A percentile compares a stretch with the other conserved stretches of the same genome.
Evolutionary conservation across 495 filamentous ascomycete species (phyloP).

Genomic region (Penicillium soppii): DNA sequence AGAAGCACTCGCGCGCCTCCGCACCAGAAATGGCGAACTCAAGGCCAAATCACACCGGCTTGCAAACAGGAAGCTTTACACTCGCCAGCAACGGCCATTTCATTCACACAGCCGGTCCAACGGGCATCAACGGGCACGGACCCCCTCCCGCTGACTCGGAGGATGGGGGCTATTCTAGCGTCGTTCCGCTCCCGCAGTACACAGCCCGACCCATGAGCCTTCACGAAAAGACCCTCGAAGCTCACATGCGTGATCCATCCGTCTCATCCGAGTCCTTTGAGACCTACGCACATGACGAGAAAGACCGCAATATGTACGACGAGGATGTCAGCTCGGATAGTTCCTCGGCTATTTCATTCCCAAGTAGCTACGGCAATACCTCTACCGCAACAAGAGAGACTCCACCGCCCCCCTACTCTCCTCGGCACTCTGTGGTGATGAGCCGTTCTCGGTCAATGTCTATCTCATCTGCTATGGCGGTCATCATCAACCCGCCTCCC

Average conservation of each 20-base stretch:
- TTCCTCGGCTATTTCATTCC: conserved; percentile 45
- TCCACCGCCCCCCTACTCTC: conserved; percentile 46
- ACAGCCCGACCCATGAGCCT: conserved; percentile 41
- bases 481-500: conserved; percentile 24
- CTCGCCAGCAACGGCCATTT: conserved; percentile 23
- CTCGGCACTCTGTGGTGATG: conserved; percentile 26
- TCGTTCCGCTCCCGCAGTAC: conserved; percentile 42
- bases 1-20: conserved; percentile 10
- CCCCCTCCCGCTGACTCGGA: conserved; percentile 20
- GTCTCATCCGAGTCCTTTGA: conserved; percentile 25
- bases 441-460: conserved; percentile 38
- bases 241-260: conserved; percentile 37
- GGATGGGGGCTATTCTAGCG: conserved; percentile 33
- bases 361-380: conserved; percentile 49
- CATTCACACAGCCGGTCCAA: conserved; percentile 14
- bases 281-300: conserved; percentile 29
- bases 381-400: conserved; percentile 49
- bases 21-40: conserved; percentile 15
- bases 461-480: conserved; percentile 29
- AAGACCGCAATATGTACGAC: conserved; percentile 28
- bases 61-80: conserved; percentile 45
- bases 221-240: conserved; percentile 44
- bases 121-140: conserved; percentile 12
- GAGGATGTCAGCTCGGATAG: conserved; percentile 38
- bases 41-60: conserved; percentile 33